These are phyloP conservation scores for Capsicum pubescens DNA, from an alignment of 257 asterid species.

Conservation along the genomic window DNA sequence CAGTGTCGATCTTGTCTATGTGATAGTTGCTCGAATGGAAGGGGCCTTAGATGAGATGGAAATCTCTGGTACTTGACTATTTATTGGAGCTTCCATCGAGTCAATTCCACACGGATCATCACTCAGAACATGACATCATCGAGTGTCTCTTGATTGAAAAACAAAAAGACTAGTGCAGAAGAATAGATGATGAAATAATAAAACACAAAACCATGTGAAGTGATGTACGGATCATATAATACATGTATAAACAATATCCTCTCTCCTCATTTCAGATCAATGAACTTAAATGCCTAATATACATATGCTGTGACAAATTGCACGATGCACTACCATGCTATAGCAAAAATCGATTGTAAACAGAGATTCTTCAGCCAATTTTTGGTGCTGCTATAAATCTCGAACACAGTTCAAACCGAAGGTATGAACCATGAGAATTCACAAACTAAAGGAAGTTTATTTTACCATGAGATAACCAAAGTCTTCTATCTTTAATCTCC, in stretches of 20 bases:
- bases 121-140: no score
- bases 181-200: neutral
- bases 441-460: constrained; percentile 7
- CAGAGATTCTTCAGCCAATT: constrained; percentile 19
- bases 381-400: constrained; percentile 25
- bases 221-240: constrained; percentile 29
- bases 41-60: no score
- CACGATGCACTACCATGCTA: constrained; percentile 38
- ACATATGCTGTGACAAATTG: constrained; percentile 45
- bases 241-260: constrained; percentile 20
- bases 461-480: constrained; percentile 14
- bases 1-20: neutral
- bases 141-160: no score
- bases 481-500: constrained; percentile 31
- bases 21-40: no score
- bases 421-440: constrained; percentile 36
- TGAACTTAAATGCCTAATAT: constrained; percentile 49
- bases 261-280: constrained; percentile 30
- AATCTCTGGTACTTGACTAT: no score
- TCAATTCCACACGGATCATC: no score
- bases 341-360: constrained; percentile 28
- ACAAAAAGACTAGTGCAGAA: no score
- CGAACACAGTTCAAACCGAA: constrained; percentile 29
- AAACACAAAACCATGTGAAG: neutral
- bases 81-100: no score